phyloP scores from a whole-genome alignment of 2,329 filamentous ascomycete genomes.

The Tolypocladium endophyticum region DNA sequence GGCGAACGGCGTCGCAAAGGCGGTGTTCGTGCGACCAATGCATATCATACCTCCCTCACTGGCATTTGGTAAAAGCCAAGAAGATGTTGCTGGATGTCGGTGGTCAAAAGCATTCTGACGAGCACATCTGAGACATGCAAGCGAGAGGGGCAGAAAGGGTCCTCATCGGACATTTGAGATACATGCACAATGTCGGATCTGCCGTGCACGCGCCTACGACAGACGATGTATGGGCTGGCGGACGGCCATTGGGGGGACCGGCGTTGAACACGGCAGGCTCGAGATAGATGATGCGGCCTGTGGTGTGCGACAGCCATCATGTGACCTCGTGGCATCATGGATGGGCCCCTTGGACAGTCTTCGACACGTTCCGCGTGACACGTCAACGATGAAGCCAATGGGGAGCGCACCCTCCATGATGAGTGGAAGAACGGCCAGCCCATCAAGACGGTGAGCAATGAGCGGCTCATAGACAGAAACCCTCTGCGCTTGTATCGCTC shows the following conservation, averaged over 20 bases:
- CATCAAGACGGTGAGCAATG: background rate
- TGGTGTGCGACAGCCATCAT: background rate
- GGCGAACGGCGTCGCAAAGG: background rate
- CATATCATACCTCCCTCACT: too few relatives aligned
- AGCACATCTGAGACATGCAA: background rate
- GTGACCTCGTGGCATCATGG: background rate
- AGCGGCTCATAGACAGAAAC: background rate
- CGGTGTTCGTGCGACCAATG: background rate
- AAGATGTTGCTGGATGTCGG: background rate
- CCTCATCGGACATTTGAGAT: constrained; percentile 1
- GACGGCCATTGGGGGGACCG: background rate
- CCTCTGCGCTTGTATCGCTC: background rate
- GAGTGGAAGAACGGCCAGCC: background rate
- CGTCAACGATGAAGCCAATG: background rate
- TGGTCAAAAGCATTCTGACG: background rate
- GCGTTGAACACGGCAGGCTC: background rate
- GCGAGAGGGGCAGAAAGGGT: background rate
- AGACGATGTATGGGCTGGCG: background rate
- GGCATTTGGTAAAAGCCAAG: background rate
- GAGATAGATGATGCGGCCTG: background rate
- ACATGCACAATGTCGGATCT: background rate
- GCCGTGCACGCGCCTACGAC: background rate
- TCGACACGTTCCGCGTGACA: background rate
- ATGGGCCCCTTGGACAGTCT: background rate
- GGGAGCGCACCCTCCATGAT: background rate